Base-by-base conservation (phyloP, 345 rosid species). In the Eucalyptus cloeziana region DNA sequence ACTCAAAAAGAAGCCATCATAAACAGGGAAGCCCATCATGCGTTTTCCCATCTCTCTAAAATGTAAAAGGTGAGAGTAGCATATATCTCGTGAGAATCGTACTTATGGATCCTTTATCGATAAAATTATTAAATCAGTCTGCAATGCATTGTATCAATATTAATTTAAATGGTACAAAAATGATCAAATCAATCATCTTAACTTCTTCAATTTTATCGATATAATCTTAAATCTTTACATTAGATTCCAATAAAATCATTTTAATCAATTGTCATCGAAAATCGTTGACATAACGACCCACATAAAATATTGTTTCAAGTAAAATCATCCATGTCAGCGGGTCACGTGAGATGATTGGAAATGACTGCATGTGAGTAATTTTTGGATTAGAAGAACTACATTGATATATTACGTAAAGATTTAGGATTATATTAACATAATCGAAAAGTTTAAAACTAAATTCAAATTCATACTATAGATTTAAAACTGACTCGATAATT, bases 231-330 rank as follows among this genome's bases (percentile, higher is more conserved):
- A 40, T 6, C 27, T 37, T 76, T 40, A 4, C 2, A 0, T 25
- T 40, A 76, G 1, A 76, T 40, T 40, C 27, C 2, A 40, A 1
- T 40, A 11, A 21, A 76, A 6, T 76, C 30, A 0, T 40, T 11
- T 0, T 3, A 13, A 6, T 22, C 25, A 76, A 76, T 37, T 11
- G 27, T 44, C 45, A 11, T 37, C 0, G 1, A 37, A 71, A 71
- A 37, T 71, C 0, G 0, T 21, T 33, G 7, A 71, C 1, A 5
- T 33, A 8, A 0, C 22, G 0, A 21, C 37, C 2, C 25, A 37
- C 3, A 10, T 21, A 37, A 3, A 11, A 21, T 76, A 15, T 1
- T 0, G 0, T 40, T 76, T 40, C 11, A 4, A 76, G 15, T 22
- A 76, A 76, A 76, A 6, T 37, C 7, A 17, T 40, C 15, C 15